These are phyloP conservation scores for Hymenoscyphus fraxineus DNA, from an alignment of 2,329 filamentous ascomycete genomes.

Conservation along the genomic window DNA sequence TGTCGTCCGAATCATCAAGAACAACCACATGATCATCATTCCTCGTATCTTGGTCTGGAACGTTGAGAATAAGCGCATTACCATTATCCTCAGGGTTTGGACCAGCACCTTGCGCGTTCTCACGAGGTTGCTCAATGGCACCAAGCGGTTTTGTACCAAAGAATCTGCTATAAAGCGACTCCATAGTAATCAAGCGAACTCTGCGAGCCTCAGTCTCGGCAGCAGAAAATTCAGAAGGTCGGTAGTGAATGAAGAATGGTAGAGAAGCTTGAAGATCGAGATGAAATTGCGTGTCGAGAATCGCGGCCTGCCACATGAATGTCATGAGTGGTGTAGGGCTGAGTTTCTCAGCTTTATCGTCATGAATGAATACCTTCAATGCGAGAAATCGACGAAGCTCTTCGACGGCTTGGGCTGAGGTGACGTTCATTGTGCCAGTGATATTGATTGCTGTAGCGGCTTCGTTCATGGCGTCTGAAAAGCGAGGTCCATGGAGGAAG, in stretches of 20 bases:
- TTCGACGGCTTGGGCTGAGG: not conserved
- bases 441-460: not conserved
- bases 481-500: not conserved
- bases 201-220: not conserved
- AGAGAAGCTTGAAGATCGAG: not conserved
- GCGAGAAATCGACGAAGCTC: conserved; percentile 7
- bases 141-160: not conserved
- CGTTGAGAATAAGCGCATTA: too few relatives aligned
- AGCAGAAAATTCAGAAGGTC: not conserved
- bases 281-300: not conserved
- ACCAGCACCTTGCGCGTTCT: not conserved
- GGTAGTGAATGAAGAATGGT: not conserved
- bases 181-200: not conserved
- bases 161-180: not conserved
- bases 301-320: not conserved
- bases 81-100: too few relatives aligned
- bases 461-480: not conserved
- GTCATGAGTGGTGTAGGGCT: not conserved
- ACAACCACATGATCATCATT: too few relatives aligned
- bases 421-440: not conserved
- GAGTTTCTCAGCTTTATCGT: conserved; percentile 1
- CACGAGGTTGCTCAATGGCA: not conserved
- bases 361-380: not conserved
- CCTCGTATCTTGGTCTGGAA: too few relatives aligned
- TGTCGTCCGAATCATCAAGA: too few relatives aligned